phyloP scores from a whole-genome alignment of 331 rosid species.

The Rhamnella rubrinervis region DNA sequence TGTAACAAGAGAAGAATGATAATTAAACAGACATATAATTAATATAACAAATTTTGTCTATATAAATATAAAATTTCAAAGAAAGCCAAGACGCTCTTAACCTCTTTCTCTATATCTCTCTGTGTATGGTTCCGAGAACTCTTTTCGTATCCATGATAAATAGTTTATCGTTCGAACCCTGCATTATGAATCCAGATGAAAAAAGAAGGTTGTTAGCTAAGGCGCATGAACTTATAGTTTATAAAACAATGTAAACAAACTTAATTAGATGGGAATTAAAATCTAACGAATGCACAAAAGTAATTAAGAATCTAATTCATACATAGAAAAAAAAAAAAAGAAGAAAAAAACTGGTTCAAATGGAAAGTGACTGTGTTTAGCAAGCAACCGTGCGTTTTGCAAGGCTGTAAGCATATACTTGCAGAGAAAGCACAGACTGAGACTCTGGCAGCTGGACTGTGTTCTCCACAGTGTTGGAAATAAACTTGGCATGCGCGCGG shows the following conservation, averaged over 20 bases:
- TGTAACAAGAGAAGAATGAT: background rate
- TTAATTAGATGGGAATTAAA: background rate
- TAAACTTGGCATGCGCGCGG: background rate
- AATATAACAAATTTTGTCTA: constrained; percentile 22
- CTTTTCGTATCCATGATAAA: constrained; percentile 7
- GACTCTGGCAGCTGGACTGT: constrained; percentile 10
- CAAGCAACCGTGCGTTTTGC: constrained; percentile 18
- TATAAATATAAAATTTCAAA: constrained; percentile 5
- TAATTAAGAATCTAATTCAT: too few relatives aligned
- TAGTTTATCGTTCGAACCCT: constrained; percentile 15
- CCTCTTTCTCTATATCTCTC: background rate
- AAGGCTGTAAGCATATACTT: constrained; percentile 12
- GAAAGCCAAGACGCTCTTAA: constrained; percentile 7
- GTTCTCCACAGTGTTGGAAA: constrained; percentile 5
- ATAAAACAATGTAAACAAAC: background rate
- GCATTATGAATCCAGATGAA: background rate
- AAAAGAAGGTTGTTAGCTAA: background rate
- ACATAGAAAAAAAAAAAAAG: too few relatives aligned
- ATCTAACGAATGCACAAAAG: too few relatives aligned
- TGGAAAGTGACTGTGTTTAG: too few relatives aligned
- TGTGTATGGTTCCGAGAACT: background rate
- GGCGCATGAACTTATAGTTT: background rate
- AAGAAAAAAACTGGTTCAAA: too few relatives aligned
- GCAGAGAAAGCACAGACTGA: background rate
- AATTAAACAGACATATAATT: background rate